A percentile compares a stretch with the other conserved stretches of the same genome.
phyloP scores from a whole-genome alignment of 176 grass and related monocot species.

The Echinochloa phyllopogon region DNA sequence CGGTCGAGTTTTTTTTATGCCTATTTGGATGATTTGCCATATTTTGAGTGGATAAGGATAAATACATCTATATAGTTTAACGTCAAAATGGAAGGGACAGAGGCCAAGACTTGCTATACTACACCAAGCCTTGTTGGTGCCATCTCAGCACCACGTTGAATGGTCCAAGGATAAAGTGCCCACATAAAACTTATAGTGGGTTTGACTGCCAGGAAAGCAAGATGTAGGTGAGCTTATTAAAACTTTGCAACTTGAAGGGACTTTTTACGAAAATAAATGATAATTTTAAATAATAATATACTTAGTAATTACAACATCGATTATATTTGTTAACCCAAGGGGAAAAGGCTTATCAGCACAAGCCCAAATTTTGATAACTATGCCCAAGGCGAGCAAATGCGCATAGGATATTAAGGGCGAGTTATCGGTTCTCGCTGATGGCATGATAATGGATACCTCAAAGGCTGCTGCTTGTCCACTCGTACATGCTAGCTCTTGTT shows the following conservation, averaged over 20 bases:
- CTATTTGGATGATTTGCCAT: background rate
- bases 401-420: slow-evolving; percentile 8
- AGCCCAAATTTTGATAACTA: slow-evolving; percentile 2
- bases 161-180: background rate
- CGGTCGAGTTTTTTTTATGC: too few species aligned
- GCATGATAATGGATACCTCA: slow-evolving; percentile 63
- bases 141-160: background rate
- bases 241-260: background rate
- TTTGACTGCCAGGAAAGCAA: background rate
- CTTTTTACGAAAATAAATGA: background rate
- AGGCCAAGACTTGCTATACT: slow-evolving; percentile 1
- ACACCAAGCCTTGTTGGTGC: background rate
- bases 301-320: background rate
- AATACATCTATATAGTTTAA: background rate
- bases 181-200: background rate
- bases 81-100: background rate
- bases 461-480: slow-evolving; percentile 93
- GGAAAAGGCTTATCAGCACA: background rate
- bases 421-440: slow-evolving; percentile 4
- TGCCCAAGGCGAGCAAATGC: slow-evolving; percentile 9
- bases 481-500: slow-evolving; percentile 97
- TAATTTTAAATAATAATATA: background rate
- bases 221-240: background rate
- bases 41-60: background rate
- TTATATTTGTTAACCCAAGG: background rate